Evolutionary conservation across 768 basidiomycete genomes (phyloP), one percentile per base, ranked within the genome.

Genomic region (Tubosaeta sp.): DNA sequence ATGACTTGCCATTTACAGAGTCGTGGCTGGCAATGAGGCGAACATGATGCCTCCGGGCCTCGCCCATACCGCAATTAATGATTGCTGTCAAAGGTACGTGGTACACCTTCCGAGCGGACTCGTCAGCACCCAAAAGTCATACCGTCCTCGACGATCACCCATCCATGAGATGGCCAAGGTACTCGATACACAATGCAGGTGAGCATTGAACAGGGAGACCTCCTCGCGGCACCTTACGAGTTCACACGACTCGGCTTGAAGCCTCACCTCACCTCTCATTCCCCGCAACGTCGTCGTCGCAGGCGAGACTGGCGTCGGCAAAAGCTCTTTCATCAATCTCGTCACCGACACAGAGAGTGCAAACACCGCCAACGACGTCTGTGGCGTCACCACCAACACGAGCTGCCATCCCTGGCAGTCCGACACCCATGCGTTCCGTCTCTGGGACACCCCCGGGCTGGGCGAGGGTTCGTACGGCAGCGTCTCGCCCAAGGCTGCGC

Each of bases 281-380:
- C 51, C 55, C 29, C 60, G 62, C 46, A 65, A 64, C 32, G 46
- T 64, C 39, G 52, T 64, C 48, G 35, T 64, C 46, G 52, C 50
- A 12, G 63, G 63, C 22, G 63, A 64, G 50, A 63, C 63, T 0
- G 63, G 63, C 41, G 63, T 64, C 16, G 62, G 62, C 1, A 63
- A 63, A 51, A 62, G 60, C 38, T 64, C 63, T 9, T 63, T 64
- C 12, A 65, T 64, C 47, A 64, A 64, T 11, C 63, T 64, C 26
- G 35, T 64, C 33, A 48, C 46, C 14, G 64, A 52, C 22, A 26
- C 38, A 5, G 52, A 54, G n/a, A 49, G n/a, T 33, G 61, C 63
- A 3, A 33, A 19, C 38, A 55, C 52, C 27, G 50, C 55, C 51
- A 64, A 64, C 55, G 63, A 65, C 27, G 60, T 54, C 39, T 32